phyloP scores from a whole-genome alignment of 192 early-diverging fungal genomes.

The Gryganskiella cystojenkinii region DNA sequence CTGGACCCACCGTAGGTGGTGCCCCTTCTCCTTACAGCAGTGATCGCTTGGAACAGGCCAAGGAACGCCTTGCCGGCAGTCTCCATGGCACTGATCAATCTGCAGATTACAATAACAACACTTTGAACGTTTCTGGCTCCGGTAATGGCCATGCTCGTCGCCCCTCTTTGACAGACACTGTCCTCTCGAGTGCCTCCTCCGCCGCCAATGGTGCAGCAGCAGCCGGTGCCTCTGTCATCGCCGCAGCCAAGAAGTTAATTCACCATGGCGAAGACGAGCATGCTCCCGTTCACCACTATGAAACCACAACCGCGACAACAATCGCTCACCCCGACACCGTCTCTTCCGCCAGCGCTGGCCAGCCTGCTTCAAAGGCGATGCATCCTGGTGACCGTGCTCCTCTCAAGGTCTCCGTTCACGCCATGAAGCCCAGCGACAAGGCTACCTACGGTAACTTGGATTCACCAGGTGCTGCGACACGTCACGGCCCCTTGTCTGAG shows the following conservation, averaged over 20 bases:
- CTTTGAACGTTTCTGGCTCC: neutral
- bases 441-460: constrained; percentile 21
- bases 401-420: neutral
- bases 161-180: neutral
- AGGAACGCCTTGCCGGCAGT: constrained; percentile 5
- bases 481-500: constrained; percentile 10
- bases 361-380: neutral
- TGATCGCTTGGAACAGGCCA: constrained; percentile 3
- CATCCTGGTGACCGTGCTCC: constrained; percentile 14
- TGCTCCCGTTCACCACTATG: neutral
- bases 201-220: constrained; percentile 11
- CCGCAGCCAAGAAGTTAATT: constrained; percentile 25
- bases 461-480: constrained; percentile 8
- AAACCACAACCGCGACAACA: neutral
- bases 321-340: neutral
- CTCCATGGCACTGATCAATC: neutral
- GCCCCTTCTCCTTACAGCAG: neutral
- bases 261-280: constrained; percentile 1
- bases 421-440: constrained; percentile 22
- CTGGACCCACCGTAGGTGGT: constrained; percentile 15
- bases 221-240: constrained; percentile 22
- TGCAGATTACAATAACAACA: neutral
- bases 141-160: neutral
- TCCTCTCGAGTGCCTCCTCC: constrained; percentile 10
- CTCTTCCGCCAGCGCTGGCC: neutral